A percentile compares a stretch with the other conserved stretches of the same genome.
phyloP scores from a whole-genome alignment of 768 basidiomycete species.

The Russula compacta region DNA sequence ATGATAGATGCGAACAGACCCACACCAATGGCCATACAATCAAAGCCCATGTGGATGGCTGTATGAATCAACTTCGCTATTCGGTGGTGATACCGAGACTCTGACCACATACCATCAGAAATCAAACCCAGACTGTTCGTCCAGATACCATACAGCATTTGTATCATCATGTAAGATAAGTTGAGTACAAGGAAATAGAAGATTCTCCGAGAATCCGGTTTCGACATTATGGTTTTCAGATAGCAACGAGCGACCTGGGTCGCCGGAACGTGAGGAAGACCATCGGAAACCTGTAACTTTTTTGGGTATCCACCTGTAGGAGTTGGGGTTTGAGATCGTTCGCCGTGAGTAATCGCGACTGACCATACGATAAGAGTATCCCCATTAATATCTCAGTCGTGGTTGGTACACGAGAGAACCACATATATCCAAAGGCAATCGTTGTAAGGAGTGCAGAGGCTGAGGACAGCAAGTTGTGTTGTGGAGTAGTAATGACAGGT shows the following conservation, averaged over 20 bases:
- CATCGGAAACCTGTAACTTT: constrained; percentile 13
- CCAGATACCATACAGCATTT: constrained; percentile 96
- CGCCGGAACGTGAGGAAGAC: constrained; percentile 23
- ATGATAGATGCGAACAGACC: constrained; percentile 95
- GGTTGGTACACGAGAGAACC: constrained; percentile 51
- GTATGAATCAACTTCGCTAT: neutral
- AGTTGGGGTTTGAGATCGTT: neutral
- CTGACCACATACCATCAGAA: constrained; percentile 66
- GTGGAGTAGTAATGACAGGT: constrained; percentile 42
- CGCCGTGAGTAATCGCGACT: constrained; percentile 14
- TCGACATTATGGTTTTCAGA: constrained; percentile 83
- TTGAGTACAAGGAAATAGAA: constrained; percentile 96
- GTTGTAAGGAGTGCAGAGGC: constrained; percentile 41
- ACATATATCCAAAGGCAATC: constrained; percentile 46
- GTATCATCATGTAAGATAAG: constrained; percentile 91
- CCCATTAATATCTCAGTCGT: constrained; percentile 55
- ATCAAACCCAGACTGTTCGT: constrained; percentile 96
- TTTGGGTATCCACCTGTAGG: constrained; percentile 14
- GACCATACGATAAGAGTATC: constrained; percentile 56
- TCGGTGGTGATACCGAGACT: neutral
- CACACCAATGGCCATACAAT: constrained; percentile 94
- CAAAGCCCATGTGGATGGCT: constrained; percentile 99
- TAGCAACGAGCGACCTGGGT: constrained; percentile 45
- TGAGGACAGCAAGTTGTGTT: constrained; percentile 52
- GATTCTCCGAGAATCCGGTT: constrained; percentile 88